Conservation (phyloP, 768 basidiomycete species). For the Rickenella mellea region DNA sequence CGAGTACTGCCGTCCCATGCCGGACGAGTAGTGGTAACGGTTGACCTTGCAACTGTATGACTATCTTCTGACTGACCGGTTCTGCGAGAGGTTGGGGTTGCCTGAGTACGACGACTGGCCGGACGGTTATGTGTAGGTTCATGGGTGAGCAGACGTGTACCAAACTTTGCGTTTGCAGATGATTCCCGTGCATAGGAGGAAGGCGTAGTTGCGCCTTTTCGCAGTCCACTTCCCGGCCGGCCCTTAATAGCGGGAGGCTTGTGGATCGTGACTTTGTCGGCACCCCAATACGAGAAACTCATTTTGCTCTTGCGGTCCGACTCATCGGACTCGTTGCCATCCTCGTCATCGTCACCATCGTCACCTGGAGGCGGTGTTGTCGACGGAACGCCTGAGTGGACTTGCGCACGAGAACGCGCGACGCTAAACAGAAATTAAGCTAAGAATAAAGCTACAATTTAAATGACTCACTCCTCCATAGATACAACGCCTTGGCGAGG, state of each 20-base stretch:
- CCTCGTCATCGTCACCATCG: slow-evolving; percentile 43
- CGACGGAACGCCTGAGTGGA: slow-evolving; percentile 47
- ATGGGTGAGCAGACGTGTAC: slow-evolving; percentile 64
- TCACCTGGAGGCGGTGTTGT: slow-evolving; percentile 61
- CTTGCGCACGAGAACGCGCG: slow-evolving; percentile 59
- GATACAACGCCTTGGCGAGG: slow-evolving; percentile 75
- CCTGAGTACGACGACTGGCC: slow-evolving; percentile 51
- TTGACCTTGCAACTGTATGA: slow-evolving; percentile 56
- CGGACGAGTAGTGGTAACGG: slow-evolving; percentile 53
- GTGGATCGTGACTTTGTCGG: slow-evolving; percentile 83
- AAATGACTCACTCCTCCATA: slow-evolving; percentile 75
- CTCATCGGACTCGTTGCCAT: slow-evolving; percentile 63
- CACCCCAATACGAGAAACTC: slow-evolving; percentile 93
- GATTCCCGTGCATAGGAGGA: slow-evolving; percentile 59
- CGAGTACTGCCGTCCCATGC: slow-evolving; percentile 63
- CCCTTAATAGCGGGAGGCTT: slow-evolving; percentile 55
- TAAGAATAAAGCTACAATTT: slow-evolving; percentile 1
- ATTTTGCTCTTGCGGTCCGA: slow-evolving; percentile 87
- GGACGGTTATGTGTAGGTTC: slow-evolving; percentile 47
- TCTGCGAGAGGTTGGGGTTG: slow-evolving; percentile 33
- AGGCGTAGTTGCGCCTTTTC: slow-evolving; percentile 35
- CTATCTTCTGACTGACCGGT: slow-evolving; percentile 49
- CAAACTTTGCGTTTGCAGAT: slow-evolving; percentile 90
- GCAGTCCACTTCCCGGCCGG: slow-evolving; percentile 25
- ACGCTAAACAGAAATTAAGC: slow-evolving; percentile 35